Evolutionary conservation across 495 filamentous ascomycete species (phyloP).

Genomic region (Aspergillus ostianus): DNA sequence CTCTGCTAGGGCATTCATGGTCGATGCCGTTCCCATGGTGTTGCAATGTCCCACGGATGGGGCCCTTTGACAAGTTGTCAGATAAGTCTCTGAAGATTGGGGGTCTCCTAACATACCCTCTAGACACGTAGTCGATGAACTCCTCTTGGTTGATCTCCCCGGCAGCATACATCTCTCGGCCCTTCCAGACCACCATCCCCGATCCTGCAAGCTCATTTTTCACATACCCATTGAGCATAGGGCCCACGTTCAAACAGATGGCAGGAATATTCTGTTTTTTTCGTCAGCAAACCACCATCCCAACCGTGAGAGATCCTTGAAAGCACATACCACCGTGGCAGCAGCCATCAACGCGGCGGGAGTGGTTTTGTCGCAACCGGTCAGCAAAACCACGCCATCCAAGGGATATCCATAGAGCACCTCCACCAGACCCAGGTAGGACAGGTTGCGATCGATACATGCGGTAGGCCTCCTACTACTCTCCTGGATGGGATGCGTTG

Average conservation of each 20-base stretch:
- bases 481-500: slow-evolving; percentile 57
- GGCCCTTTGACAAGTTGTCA: slow-evolving; percentile 30
- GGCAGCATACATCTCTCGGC: slow-evolving; percentile 50
- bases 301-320: not conserved
- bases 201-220: slow-evolving; percentile 44
- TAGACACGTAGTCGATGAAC: slow-evolving; percentile 49
- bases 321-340: slow-evolving; percentile 46
- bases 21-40: slow-evolving; percentile 58
- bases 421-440: slow-evolving; percentile 52
- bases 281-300: slow-evolving; percentile 1
- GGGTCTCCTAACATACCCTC: slow-evolving; percentile 32
- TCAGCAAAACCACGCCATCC: slow-evolving; percentile 55
- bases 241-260: slow-evolving; percentile 55
- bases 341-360: slow-evolving; percentile 57
- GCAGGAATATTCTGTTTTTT: slow-evolving; percentile 49
- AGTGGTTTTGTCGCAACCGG: slow-evolving; percentile 59
- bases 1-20: slow-evolving; percentile 57
- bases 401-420: slow-evolving; percentile 52
- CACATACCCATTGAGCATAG: slow-evolving; percentile 54
- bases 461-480: slow-evolving; percentile 49
- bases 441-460: slow-evolving; percentile 52
- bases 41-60: slow-evolving; percentile 56
- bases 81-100: not conserved
- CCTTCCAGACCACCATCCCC: slow-evolving; percentile 51
- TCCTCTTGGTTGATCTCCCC: slow-evolving; percentile 49